Base-by-base conservation (phyloP, 2,329 filamentous ascomycete genomes). In the Nigrograna mackinnonii region DNA sequence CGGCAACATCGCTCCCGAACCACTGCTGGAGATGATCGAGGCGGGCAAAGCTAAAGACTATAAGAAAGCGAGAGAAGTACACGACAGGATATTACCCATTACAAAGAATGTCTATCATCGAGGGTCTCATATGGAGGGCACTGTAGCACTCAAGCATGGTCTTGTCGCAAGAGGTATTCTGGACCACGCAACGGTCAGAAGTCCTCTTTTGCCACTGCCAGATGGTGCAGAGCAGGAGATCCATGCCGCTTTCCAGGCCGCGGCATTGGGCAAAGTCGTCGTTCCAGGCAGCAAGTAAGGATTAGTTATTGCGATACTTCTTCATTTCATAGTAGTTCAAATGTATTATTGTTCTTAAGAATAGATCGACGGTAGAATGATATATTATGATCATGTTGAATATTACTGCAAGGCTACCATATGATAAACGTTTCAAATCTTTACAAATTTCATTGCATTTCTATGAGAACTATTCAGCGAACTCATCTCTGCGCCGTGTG, bases 71-170 rank as follows among this genome's bases (percentile, higher is more conserved):
- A 67, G 76, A 18, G 67, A 68, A 31, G 62, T 79, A n/a, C 77
- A 79, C 52, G 76, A 79, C 49, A 68, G 67, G 50, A 62, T 79
- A 2, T 58, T 79, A 3, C 77, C 76, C 1, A 66, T 79, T 1
- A 79, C 77, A 1, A 77, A 76, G 60, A 73, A 70, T n/a, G 75
- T 79, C 1, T 79, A 79, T 50, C 76, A 79, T 55, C 72, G 76
- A 5, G 77, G 76, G 7, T 78, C 75, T 7, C 77, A 79, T 43
- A 79, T 79, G 76, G 76, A 79, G 60, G 77, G 77, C 2, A 79
- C 76, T 2, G 75, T 78, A 20, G 56, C 61, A 6, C 45, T 79
- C 17, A 79, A 79, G 62, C 76, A 79, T 44, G 76, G 75, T 12
- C 60, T 79, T 19, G 74, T 79, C 18, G 75, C 76, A 9, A 57